Evolutionary conservation across 2,329 filamentous ascomycete species (phyloP).

Genomic region (Akanthomyces muscarius): DNA sequence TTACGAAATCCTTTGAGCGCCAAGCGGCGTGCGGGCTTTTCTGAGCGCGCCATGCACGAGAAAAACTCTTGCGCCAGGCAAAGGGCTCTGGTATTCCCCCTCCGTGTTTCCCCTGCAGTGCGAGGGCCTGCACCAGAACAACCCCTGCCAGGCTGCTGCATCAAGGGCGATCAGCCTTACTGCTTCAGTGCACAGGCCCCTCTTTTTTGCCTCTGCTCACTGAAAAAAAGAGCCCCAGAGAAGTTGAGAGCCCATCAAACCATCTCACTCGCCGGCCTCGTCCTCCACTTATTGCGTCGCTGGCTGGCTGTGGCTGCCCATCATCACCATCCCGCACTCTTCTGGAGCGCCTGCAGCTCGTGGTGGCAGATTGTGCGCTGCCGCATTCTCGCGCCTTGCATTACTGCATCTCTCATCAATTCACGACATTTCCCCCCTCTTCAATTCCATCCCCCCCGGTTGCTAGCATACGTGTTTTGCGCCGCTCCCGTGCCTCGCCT

Average conservation of each 20-base stretch:
- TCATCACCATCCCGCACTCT: not conserved
- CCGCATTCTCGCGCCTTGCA: not conserved
- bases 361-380: too few relatives aligned
- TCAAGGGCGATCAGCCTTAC: conserved; percentile 14
- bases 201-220: conserved; percentile 10
- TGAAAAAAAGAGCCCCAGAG: not conserved
- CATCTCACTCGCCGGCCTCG: not conserved
- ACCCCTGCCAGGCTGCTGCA: conserved; percentile 5
- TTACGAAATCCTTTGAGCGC: too few relatives aligned
- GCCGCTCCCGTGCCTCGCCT: not conserved
- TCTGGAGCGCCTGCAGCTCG: not conserved
- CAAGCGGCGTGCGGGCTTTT: too few relatives aligned
- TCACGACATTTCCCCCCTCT: not conserved
- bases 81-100: not conserved
- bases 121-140: not conserved
- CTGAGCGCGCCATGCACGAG: too few relatives aligned
- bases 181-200: conserved; percentile 4
- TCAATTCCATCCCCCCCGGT: not conserved
- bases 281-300: not conserved
- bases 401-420: not conserved
- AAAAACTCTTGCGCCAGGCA: not conserved
- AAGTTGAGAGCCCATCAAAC: not conserved
- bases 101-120: not conserved
- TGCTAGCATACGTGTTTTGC: not conserved
- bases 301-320: not conserved